These are phyloP conservation scores for Nigrograna mackinnonii DNA, from an alignment of 2,329 filamentous ascomycete species.

Conservation along the genomic window DNA sequence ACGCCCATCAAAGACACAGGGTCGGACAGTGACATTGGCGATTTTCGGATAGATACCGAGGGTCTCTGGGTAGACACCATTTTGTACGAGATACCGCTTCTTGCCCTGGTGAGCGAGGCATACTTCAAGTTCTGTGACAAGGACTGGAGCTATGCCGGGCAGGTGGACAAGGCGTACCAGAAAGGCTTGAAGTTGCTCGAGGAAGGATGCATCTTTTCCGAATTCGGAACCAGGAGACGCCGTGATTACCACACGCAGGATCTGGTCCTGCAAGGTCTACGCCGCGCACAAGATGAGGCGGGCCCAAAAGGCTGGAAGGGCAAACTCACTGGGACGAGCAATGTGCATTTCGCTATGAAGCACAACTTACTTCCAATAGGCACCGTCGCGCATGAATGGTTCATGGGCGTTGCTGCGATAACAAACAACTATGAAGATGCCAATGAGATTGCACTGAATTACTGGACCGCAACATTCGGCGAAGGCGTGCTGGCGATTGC, in stretches of 20 bases:
- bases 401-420: conserved; percentile 96
- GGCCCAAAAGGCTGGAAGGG: conserved; percentile 68
- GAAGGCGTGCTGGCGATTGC: conserved; percentile 82
- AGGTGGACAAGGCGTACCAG: conserved; percentile 80
- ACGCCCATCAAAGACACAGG: conserved; percentile 58
- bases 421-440: conserved; percentile 82
- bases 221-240: conserved; percentile 88
- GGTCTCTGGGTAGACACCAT: conserved; percentile 95
- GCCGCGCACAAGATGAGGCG: conserved; percentile 74
- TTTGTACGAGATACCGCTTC: conserved; percentile 92
- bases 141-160: conserved; percentile 87
- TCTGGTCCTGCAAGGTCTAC: conserved; percentile 84
- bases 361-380: conserved; percentile 84
- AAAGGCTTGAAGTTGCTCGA: conserved; percentile 81
- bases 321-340: conserved; percentile 85
- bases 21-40: conserved; percentile 69
- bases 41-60: conserved; percentile 74
- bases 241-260: conserved; percentile 96
- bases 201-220: conserved; percentile 85
- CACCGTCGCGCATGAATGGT: conserved; percentile 97
- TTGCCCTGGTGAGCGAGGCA: conserved; percentile 90
- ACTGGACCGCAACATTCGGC: conserved; percentile 93
- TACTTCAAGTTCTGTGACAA: conserved; percentile 97
- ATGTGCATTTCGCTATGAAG: conserved; percentile 95
- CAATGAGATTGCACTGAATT: conserved; percentile 79